phyloP scores from a whole-genome alignment of 805 yeast genomes.

The Starmera amethionina region DNA sequence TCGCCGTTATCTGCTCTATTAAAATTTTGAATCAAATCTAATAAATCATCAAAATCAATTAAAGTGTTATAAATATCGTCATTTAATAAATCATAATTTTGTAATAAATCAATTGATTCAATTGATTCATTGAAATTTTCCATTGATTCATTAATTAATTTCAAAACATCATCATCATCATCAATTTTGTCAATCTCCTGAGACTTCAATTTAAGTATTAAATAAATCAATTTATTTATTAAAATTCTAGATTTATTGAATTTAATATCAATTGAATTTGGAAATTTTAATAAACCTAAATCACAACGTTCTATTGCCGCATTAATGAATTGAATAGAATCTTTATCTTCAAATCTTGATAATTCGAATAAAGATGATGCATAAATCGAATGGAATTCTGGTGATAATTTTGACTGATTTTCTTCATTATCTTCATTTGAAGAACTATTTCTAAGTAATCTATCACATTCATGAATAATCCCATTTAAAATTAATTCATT shows the following conservation, averaged over 20 bases:
- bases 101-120: conserved; percentile 10
- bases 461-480: conserved; percentile 85
- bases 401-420: conserved; percentile 25
- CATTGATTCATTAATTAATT: conserved; percentile 37
- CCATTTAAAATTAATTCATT: conserved; percentile 68
- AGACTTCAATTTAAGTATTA: conserved; percentile 37
- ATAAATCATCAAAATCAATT: conserved; percentile 52
- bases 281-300: conserved; percentile 42
- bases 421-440: conserved; percentile 1
- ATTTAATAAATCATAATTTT: conserved; percentile 24
- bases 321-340: conserved; percentile 23
- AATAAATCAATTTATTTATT: conserved; percentile 42
- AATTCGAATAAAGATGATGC: conserved; percentile 62
- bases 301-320: conserved; percentile 66
- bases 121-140: conserved; percentile 36
- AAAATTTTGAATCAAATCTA: conserved; percentile 59
- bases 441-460: conserved; percentile 41
- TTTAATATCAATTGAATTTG: conserved; percentile 35
- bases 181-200: conserved; percentile 22
- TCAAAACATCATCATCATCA: conserved; percentile 20
- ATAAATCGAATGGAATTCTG: conserved; percentile 61
- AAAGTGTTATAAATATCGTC: conserved; percentile 40
- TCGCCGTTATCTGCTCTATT: conserved; percentile 47
- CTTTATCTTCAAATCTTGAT: conserved; percentile 44
- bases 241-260: conserved; percentile 48